phyloP scores from a whole-genome alignment of 768 basidiomycete genomes.

The Rhizopogon vulgaris region DNA sequence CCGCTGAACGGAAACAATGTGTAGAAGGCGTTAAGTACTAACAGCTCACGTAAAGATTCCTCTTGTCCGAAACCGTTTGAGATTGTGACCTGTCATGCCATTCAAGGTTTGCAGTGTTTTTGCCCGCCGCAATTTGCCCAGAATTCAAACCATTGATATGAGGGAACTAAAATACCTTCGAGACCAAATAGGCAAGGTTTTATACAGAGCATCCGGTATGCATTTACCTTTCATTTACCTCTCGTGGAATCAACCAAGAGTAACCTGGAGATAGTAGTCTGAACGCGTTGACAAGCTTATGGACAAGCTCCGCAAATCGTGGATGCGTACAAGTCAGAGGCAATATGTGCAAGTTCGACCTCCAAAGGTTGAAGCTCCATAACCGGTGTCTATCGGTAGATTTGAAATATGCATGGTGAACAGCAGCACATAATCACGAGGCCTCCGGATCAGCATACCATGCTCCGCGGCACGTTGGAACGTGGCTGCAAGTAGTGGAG shows the following conservation, averaged over 20 bases:
- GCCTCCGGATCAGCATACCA: constrained; percentile 83
- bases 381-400: constrained; percentile 75
- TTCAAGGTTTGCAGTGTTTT: too few species aligned
- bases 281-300: not conserved
- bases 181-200: constrained; percentile 90
- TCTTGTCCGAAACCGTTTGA: too few species aligned
- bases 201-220: constrained; percentile 89
- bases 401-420: constrained; percentile 72
- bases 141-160: too few species aligned
- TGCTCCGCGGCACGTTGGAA: constrained; percentile 81
- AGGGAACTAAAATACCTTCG: too few species aligned
- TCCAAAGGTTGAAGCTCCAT: constrained; percentile 82
- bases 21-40: too few species aligned
- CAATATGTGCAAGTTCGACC: constrained; percentile 48
- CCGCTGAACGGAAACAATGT: too few species aligned
- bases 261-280: constrained; percentile 38
- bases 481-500: constrained; percentile 28
- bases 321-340: constrained; percentile 42
- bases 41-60: too few species aligned
- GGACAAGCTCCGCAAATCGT: constrained; percentile 42
- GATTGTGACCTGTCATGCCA: too few species aligned
- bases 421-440: not conserved
- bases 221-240: constrained; percentile 90
- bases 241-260: constrained; percentile 90
- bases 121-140: too few species aligned